phyloP scores from a whole-genome alignment of 2,329 filamentous ascomycete genomes.

The Pseudohalonectria lignicola region DNA sequence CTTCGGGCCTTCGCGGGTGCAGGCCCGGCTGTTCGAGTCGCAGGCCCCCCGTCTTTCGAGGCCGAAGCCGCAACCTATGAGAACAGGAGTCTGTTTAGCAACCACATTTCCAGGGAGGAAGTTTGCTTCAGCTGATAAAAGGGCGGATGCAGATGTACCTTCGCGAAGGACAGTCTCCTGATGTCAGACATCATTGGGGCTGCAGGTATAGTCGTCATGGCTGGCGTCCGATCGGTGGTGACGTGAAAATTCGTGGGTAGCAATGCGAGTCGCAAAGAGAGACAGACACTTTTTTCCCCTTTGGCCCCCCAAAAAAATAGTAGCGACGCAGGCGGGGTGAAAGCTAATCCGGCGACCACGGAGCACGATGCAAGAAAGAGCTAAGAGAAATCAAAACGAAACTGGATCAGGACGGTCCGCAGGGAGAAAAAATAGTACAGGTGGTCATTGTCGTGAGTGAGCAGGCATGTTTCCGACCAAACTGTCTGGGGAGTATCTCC shows the following conservation, averaged over 20 bases:
- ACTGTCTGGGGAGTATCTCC: too few relatives aligned
- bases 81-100: conserved; percentile 1
- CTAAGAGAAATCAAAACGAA: conserved; percentile 35
- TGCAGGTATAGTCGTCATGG: conserved; percentile 31
- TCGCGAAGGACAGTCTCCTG: conserved; percentile 62
- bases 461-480: conserved; percentile 16
- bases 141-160: conserved; percentile 42
- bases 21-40: conserved; percentile 4
- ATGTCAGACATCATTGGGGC: conserved; percentile 32
- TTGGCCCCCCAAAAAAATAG: background rate
- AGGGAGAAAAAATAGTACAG: conserved; percentile 34
- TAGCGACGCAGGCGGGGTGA: conserved; percentile 1
- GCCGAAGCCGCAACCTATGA: conserved; percentile 10
- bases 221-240: conserved; percentile 6
- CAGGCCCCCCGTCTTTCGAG: background rate
- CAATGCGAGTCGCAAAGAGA: conserved; percentile 14
- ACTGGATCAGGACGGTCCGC: conserved; percentile 43
- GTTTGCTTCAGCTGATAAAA: background rate
- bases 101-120: background rate
- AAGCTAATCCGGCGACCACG: background rate
- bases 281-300: too few relatives aligned
- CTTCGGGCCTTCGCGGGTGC: background rate
- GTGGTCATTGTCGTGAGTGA: conserved; percentile 43
- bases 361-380: conserved; percentile 7
- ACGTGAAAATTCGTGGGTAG: conserved; percentile 14